Conservation (phyloP, 1,139 yeast genomes). For the Yamadazyma kanchanaburiensis region DNA sequence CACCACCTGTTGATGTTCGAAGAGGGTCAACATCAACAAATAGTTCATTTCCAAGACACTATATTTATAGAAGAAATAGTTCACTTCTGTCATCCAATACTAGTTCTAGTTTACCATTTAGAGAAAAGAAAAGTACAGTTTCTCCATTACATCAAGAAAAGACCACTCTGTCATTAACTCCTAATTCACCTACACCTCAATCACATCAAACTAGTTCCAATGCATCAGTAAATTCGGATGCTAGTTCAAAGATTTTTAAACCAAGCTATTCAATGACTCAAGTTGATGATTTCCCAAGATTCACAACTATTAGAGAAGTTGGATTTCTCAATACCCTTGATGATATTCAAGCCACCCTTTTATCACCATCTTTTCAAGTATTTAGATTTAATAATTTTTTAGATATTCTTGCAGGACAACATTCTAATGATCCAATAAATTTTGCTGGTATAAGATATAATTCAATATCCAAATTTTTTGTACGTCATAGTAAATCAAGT, state of each 20-base stretch:
- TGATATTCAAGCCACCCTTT: constrained; percentile 19
- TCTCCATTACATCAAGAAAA: not conserved
- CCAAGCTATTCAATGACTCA: constrained; percentile 13
- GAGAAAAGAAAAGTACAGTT: constrained; percentile 4
- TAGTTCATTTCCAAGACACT: constrained; percentile 8
- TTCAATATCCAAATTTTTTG: constrained; percentile 33
- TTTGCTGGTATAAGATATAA: constrained; percentile 39
- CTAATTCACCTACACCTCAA: not conserved
- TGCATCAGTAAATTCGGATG: constrained; percentile 4
- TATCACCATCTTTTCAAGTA: constrained; percentile 30
- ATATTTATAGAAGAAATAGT: constrained; percentile 11
- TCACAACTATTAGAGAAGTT: constrained; percentile 22
- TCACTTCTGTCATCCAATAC: constrained; percentile 14
- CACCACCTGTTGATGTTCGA: constrained; percentile 6
- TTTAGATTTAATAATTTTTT: constrained; percentile 35
- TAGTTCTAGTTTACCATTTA: constrained; percentile 5
- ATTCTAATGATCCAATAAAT: constrained; percentile 37
- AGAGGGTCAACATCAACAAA: constrained; percentile 12
- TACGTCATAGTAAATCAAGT: constrained; percentile 19
- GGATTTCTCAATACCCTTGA: constrained; percentile 23
- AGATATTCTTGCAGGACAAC: constrained; percentile 31
- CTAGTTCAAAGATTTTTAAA: constrained; percentile 12
- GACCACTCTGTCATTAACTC: not conserved
- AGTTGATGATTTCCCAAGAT: constrained; percentile 13
- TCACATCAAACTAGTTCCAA: not conserved